Evolutionary conservation across 768 basidiomycete genomes (phyloP).

Genomic region (Boletus vinaceobasis): DNA sequence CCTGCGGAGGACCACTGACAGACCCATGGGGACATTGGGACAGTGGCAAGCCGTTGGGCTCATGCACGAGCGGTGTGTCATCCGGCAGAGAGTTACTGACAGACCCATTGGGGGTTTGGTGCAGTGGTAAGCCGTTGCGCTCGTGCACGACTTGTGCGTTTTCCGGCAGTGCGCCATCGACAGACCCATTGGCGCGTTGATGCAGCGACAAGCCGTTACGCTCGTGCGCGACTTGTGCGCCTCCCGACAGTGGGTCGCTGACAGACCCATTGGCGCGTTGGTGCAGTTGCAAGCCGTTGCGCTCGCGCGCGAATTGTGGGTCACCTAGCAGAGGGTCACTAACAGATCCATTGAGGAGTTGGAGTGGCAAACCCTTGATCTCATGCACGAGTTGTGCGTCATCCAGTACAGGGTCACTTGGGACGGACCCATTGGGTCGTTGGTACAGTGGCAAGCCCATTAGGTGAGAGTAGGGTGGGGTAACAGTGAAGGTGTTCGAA

Average conservation of each 20-base stretch:
- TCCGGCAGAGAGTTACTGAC: not conserved
- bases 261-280: no score
- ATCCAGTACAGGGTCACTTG: not conserved
- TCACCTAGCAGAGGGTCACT: not conserved
- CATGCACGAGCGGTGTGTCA: not conserved
- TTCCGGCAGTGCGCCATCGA: no score
- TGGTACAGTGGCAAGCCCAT: constrained; percentile 22
- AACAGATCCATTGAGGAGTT: no score
- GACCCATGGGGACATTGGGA: not conserved
- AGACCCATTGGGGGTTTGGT: not conserved
- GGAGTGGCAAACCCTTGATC: not conserved
- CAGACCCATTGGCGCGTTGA: no score
- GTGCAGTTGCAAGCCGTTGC: no score
- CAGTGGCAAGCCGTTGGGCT: not conserved
- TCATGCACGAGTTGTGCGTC: not conserved
- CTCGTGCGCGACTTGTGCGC: no score
- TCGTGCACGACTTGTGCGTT: not conserved
- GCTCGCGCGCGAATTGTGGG: not conserved
- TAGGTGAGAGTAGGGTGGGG: not conserved
- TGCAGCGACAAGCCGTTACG: no score
- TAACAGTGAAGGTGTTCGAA: not conserved
- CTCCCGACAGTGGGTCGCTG: no score
- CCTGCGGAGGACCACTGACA: not conserved
- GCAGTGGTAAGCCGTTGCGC: not conserved
- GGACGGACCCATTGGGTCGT: not conserved